phyloP scores from a whole-genome alignment of 805 yeast species.

The Torulaspora microellipsoides region DNA sequence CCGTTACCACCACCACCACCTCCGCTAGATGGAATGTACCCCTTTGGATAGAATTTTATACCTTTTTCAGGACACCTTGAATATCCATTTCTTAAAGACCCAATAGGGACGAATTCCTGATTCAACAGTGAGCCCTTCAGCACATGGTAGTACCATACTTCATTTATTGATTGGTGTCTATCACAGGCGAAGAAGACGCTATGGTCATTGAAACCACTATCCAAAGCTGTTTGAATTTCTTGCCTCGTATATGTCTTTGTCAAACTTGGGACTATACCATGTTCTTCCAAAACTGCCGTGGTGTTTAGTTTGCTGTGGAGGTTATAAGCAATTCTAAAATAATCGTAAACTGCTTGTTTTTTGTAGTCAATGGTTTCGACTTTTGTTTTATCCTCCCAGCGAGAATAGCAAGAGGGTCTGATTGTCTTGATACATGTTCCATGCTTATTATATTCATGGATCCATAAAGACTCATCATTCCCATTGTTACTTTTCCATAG shows the following conservation, averaged over 20 bases:
- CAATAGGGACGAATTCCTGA: constrained; percentile 63
- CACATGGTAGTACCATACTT: constrained; percentile 74
- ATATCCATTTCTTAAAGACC: constrained; percentile 41
- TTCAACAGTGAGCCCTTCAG: constrained; percentile 65
- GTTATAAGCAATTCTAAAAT: constrained; percentile 55
- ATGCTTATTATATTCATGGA: constrained; percentile 90
- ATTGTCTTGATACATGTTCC: constrained; percentile 88
- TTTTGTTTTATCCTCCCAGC: constrained; percentile 21
- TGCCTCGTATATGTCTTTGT: constrained; percentile 51
- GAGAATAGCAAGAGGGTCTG: constrained; percentile 62
- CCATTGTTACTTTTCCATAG: constrained; percentile 76
- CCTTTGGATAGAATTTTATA: constrained; percentile 71
- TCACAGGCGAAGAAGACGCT: constrained; percentile 62
- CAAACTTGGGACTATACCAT: constrained; percentile 67
- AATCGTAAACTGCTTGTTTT: constrained; percentile 56
- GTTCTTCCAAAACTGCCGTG: constrained; percentile 55
- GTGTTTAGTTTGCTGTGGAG: constrained; percentile 61
- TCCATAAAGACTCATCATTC: constrained; percentile 69
- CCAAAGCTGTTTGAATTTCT: constrained; percentile 51
- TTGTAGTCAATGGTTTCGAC: constrained; percentile 11
- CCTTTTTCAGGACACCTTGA: constrained; percentile 67
- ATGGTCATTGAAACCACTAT: constrained; percentile 44
- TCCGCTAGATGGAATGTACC: constrained; percentile 31
- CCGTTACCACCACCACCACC: constrained; percentile 14
- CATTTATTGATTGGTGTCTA: constrained; percentile 40